Evolutionary conservation across 2,329 filamentous ascomycete species (phyloP).

Genomic region (Hymenotorrendiella dingleyae): DNA sequence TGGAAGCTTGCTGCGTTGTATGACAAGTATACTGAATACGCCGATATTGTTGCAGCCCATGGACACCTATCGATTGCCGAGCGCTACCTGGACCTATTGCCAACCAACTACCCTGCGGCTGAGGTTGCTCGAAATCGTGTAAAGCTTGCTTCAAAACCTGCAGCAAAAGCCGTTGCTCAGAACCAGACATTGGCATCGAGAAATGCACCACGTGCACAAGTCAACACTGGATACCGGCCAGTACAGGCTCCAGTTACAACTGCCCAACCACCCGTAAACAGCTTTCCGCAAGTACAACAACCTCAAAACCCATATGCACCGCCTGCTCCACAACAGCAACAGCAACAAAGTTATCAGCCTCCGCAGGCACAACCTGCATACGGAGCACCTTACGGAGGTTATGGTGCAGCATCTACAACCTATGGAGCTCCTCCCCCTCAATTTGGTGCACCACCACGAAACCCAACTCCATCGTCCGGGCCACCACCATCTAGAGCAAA

Average conservation of each 20-base stretch:
- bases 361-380: slow-evolving; percentile 33
- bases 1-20: slow-evolving; percentile 91
- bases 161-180: slow-evolving; percentile 33
- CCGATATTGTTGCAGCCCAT: slow-evolving; percentile 86
- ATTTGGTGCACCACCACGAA: slow-evolving; percentile 42
- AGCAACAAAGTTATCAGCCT: slow-evolving; percentile 35
- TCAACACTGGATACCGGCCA: slow-evolving; percentile 42
- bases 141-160: slow-evolving; percentile 67
- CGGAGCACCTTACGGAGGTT: slow-evolving; percentile 30
- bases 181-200: slow-evolving; percentile 33
- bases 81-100: slow-evolving; percentile 85
- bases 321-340: slow-evolving; percentile 30
- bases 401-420: slow-evolving; percentile 28
- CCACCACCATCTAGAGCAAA: slow-evolving; percentile 64
- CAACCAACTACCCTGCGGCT: slow-evolving; percentile 75
- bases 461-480: slow-evolving; percentile 54
- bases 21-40: slow-evolving; percentile 94
- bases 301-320: slow-evolving; percentile 47
- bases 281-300: slow-evolving; percentile 37
- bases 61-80: slow-evolving; percentile 82
- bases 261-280: slow-evolving; percentile 30
- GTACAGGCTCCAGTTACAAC: slow-evolving; percentile 34
- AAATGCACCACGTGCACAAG: slow-evolving; percentile 38
- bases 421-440: slow-evolving; percentile 10
- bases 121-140: slow-evolving; percentile 83